Base-by-base conservation (phyloP, 2,329 filamentous ascomycete species). In the Microsporum canis region DNA sequence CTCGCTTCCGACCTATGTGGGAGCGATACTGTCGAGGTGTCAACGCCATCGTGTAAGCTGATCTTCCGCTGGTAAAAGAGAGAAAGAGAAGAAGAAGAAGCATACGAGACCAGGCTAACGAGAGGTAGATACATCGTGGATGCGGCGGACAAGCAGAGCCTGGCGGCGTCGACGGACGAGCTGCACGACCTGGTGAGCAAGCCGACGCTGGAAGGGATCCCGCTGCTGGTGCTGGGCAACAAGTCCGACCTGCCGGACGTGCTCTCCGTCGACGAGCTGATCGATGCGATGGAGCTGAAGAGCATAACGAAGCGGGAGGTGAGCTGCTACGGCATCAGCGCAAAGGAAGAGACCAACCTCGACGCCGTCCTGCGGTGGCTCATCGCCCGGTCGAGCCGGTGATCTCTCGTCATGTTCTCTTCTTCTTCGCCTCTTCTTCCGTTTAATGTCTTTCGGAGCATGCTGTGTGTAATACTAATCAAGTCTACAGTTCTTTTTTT, bases 1-100 rank as follows among this genome's bases (percentile, higher is more conserved):
- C 94, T 68, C 85, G 92, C 66, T 99, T 97, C 79, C 88, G 94
- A 71, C 89, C 89, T 68, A 99, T 99, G 94, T 99, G 94, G 94
- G 94, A 99, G 80, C 83, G 94, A 71, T 99, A 99, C 76, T 97
- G 94, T 77, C 89, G 91, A 65, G 94, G 91, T 59, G 94, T 97
- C 68, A 96, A 95, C 77, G 92, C 92, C 68, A 96, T 99, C 68
- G 89, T 99, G 83, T 87, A 58, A 62, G 65, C n/a, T 31, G 23
- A 53, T 45, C 12, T 41, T 51, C 7, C 2, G 5, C 39, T 5
- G 14, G 14, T 2, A n/a, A 5, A n/a, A 17, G 17, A 6, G 1
- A 43, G 39, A 43, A 6, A 23, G 17, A 23, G 12, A 43, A 43
- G 14, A 4, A 17, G 12, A n/a, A 43, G 39, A 43, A 47, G 23